Evolutionary conservation across 1,284 basidiomycete genomes (phyloP).

Genomic region (Cryptococcus neoformans): DNA sequence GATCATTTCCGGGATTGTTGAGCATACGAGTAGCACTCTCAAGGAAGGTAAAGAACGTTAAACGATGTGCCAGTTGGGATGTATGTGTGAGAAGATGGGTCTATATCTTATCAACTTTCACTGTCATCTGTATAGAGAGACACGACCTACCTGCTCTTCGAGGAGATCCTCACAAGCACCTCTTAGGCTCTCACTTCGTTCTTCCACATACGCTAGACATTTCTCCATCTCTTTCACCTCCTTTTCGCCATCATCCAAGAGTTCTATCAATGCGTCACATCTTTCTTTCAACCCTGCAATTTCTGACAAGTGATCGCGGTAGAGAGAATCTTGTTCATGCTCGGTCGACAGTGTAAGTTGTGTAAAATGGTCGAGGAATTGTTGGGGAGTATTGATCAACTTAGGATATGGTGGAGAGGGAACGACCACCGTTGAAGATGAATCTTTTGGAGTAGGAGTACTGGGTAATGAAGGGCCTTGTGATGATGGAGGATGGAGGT

Average conservation of each 20-base stretch:
- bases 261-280: slow-evolving; percentile 66
- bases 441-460: slow-evolving; percentile 2
- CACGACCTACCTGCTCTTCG: slow-evolving; percentile 66
- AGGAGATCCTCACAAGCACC: slow-evolving; percentile 84
- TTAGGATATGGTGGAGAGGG: slow-evolving; percentile 29
- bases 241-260: slow-evolving; percentile 65
- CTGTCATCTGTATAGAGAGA: not conserved
- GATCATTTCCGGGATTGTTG: slow-evolving; percentile 83
- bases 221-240: slow-evolving; percentile 78
- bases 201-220: slow-evolving; percentile 79
- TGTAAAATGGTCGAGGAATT: slow-evolving; percentile 93
- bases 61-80: slow-evolving; percentile 69
- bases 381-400: slow-evolving; percentile 78
- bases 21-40: slow-evolving; percentile 85
- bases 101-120: slow-evolving; percentile 44
- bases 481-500: slow-evolving; percentile 25
- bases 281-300: slow-evolving; percentile 69
- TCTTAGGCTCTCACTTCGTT: slow-evolving; percentile 78
- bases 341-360: slow-evolving; percentile 81
- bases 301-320: slow-evolving; percentile 72
- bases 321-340: slow-evolving; percentile 85
- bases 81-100: slow-evolving; percentile 65
- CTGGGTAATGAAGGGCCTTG: not conserved
- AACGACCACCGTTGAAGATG: slow-evolving; percentile 25
- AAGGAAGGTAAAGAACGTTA: slow-evolving; percentile 89